phyloP scores from a whole-genome alignment of 1,284 basidiomycete species.

The Fomitopsis schrenkii region DNA sequence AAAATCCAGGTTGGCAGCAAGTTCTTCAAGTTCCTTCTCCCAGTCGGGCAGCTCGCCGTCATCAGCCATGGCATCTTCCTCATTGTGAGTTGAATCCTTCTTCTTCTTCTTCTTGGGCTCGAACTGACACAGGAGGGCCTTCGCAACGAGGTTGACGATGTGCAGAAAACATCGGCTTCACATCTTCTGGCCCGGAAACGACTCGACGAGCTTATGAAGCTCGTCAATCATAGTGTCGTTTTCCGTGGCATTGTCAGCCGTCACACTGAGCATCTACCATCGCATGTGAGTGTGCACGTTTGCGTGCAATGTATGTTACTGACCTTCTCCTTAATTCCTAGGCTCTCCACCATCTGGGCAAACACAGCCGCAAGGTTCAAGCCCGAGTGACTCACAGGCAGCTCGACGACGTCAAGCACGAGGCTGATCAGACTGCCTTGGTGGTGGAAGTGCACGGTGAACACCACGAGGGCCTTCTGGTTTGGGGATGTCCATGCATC shows the following conservation, averaged over 20 bases:
- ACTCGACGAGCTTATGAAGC: conserved; percentile 13
- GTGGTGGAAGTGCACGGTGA: background rate
- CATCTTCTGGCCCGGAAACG: background rate
- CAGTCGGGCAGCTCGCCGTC: background rate
- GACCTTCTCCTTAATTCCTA: background rate
- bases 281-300: background rate
- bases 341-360: background rate
- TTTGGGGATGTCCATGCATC: background rate
- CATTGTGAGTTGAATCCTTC: too few relatives aligned
- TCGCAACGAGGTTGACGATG: background rate
- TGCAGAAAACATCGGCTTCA: background rate
- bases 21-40: background rate
- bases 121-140: background rate
- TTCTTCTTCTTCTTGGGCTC: background rate
- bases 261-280: conserved; percentile 8
- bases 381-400: background rate
- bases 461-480: background rate
- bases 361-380: background rate
- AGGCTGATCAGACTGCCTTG: background rate
- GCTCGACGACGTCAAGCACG: background rate
- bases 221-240: conserved; percentile 29
- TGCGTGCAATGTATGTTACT: background rate
- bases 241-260: conserved; percentile 26
- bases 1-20: background rate
- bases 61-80: too few relatives aligned